Conservation (phyloP, 805 yeast species). For the Priceomyces melissophilus region DNA sequence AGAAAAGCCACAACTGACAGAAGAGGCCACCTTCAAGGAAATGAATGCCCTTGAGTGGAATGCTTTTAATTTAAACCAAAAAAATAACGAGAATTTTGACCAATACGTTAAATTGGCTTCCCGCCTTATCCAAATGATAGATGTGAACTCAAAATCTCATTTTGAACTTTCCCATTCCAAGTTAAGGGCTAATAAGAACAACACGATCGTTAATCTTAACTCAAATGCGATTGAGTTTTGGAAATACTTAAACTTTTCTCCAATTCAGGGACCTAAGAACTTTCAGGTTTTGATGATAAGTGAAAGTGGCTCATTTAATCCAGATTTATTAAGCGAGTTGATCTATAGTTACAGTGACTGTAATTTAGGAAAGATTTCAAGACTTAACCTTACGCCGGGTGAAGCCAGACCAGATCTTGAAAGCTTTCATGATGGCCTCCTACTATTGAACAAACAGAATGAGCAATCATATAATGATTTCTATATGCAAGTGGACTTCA, state of each 20-base stretch:
- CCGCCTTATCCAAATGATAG: constrained; percentile 9
- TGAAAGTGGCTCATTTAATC: constrained; percentile 24
- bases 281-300: constrained; percentile 50
- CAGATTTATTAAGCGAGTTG: constrained; percentile 41
- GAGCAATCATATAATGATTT: constrained; percentile 21
- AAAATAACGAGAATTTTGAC: constrained; percentile 16
- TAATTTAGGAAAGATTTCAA: constrained; percentile 45
- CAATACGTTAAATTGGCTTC: constrained; percentile 15
- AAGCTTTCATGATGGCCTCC: constrained; percentile 25
- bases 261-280: constrained; percentile 47
- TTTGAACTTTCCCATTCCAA: constrained; percentile 25
- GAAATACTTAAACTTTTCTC: constrained; percentile 57
- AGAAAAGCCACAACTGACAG: constrained; percentile 28
- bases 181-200: constrained; percentile 31
- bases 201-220: constrained; percentile 43
- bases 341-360: constrained; percentile 44
- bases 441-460: constrained; percentile 20
- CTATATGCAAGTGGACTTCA: constrained; percentile 28
- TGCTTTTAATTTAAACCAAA: constrained; percentile 13
- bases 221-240: constrained; percentile 48
- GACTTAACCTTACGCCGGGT: constrained; percentile 22
- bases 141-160: constrained; percentile 7
- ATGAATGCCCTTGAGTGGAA: constrained; percentile 34
- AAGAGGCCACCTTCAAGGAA: constrained; percentile 17
- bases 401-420: constrained; percentile 28